A percentile compares a stretch with the other conserved stretches of the same genome.
These are phyloP conservation scores for Tylopilus felleus DNA, from an alignment of 768 basidiomycete genomes.

Conservation along the genomic window DNA sequence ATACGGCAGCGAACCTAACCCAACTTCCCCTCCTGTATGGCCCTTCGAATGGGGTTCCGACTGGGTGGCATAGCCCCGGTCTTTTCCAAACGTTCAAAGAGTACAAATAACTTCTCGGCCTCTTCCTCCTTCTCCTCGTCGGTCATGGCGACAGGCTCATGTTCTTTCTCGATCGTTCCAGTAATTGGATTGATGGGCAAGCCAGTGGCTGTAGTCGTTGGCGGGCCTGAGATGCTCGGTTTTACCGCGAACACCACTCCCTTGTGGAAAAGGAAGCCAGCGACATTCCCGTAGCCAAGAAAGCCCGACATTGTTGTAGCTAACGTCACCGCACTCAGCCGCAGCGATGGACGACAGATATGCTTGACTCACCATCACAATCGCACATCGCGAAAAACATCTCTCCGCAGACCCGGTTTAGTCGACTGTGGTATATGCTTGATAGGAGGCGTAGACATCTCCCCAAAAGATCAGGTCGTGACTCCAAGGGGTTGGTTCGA, in stretches of 20 bases:
- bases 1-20: constrained; percentile 2
- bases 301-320: constrained; percentile 72
- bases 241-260: constrained; percentile 62
- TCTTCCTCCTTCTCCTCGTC: constrained; percentile 95
- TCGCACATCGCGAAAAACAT: constrained; percentile 83
- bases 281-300: constrained; percentile 93
- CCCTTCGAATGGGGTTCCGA: constrained; percentile 72
- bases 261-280: constrained; percentile 91
- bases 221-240: constrained; percentile 32
- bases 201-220: constrained; percentile 34
- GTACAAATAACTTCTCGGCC: constrained; percentile 85
- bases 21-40: constrained; percentile 39
- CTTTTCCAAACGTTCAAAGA: constrained; percentile 87
- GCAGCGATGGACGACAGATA: background rate
- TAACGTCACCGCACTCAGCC: constrained; percentile 21
- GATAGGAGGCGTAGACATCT: constrained; percentile 73
- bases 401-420: constrained; percentile 81
- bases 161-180: constrained; percentile 52
- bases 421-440: constrained; percentile 66
- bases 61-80: constrained; percentile 62
- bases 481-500: constrained; percentile 71
- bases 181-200: constrained; percentile 80
- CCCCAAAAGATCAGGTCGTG: constrained; percentile 71
- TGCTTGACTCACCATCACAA: constrained; percentile 52
- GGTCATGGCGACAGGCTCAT: constrained; percentile 63